Evolutionary conservation across 257 asterid genomes (phyloP), one percentile per base, ranked within the genome.

Genomic region (Fraxinus quadrangulata): DNA sequence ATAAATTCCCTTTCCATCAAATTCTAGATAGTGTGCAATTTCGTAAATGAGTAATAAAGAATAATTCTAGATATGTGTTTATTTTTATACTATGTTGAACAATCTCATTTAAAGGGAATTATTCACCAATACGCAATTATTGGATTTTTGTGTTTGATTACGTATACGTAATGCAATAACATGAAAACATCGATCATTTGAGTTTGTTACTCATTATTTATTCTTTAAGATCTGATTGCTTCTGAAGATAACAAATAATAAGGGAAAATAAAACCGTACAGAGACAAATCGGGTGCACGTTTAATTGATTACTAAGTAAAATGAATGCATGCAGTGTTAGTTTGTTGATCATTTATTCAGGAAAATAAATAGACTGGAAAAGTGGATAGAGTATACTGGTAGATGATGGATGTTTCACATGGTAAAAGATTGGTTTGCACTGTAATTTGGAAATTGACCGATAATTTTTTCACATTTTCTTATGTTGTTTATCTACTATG

Each of bases 351-450:
- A 74, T 74, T 77, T 26, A 81, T 54, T 74, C 76, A 33, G 16
- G 21, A 69, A 81, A 81, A 36, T 71, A 23, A 81, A 75, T 40
- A 19, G 63, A 67, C 39, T 33, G n/a, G 77, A 81, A 81, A 80
- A 81, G 85, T 84, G 31, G 85, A 80, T 81, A 77, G 76, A 12
- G 14, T 45, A 23, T 42, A 42, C 63, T 47, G 28, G 42, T 47
- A 3, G 3, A 61, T 16, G 9, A 19, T 11, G 54, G 77, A 16
- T 61, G 24, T 23, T 72, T 74, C 65, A 69, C 59, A 42, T 71
- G 71, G 75, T 23, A n/a, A 34, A 26, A 24, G 17, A 13, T 12
- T 49, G 9, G 54, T 66, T 65, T 66, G 37, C 61, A 24, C 28
- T n/a, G n/a, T n/a, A n/a, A n/a, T n/a, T 54, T 34, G 37, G 68